Percentiles rank a stretch among this genome's conserved stretches.
Conservation (phyloP, 176 grass and related monocot species). For the Dactylis glomerata region DNA sequence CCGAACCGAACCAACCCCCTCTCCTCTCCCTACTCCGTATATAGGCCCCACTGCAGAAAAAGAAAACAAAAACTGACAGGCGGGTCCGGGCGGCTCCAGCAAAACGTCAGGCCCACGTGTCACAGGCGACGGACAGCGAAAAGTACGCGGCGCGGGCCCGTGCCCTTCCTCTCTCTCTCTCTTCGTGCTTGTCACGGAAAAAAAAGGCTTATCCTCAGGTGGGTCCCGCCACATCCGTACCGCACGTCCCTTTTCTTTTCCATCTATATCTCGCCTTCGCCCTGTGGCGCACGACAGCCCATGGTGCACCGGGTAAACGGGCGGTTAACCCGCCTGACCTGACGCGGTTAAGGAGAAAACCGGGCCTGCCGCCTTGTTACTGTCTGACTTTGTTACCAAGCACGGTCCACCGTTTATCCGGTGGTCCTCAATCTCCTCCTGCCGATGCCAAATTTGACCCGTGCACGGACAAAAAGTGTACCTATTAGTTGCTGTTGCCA, state of each 20-base stretch:
- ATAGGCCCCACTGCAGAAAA: no score
- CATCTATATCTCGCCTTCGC: neutral
- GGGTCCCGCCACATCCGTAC: constrained; percentile 35
- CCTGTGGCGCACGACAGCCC: constrained; percentile 31
- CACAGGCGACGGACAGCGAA: constrained; percentile 21
- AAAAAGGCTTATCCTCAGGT: constrained; percentile 31
- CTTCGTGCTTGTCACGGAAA: neutral
- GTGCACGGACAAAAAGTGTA: neutral
- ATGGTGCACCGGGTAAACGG: constrained; percentile 29
- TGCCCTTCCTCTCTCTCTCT: neutral
- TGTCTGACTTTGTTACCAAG: neutral
- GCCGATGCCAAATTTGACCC: neutral
- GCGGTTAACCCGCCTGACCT: neutral
- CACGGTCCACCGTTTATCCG: neutral
- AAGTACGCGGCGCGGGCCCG: neutral
- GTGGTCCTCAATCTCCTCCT: neutral
- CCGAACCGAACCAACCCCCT: constrained; percentile 13
- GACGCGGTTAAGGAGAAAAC: neutral
- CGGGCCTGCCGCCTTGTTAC: neutral
- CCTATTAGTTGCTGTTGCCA: neutral
- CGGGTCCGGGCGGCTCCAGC: neutral
- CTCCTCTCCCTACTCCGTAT: neutral
- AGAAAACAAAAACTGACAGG: neutral
- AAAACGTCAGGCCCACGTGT: neutral
- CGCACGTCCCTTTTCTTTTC: neutral